A percentile compares a stretch with the other conserved stretches of the same genome.
These are phyloP conservation scores for Suhomyces sp. DNA, from an alignment of 805 yeast species.

Conservation along the genomic window DNA sequence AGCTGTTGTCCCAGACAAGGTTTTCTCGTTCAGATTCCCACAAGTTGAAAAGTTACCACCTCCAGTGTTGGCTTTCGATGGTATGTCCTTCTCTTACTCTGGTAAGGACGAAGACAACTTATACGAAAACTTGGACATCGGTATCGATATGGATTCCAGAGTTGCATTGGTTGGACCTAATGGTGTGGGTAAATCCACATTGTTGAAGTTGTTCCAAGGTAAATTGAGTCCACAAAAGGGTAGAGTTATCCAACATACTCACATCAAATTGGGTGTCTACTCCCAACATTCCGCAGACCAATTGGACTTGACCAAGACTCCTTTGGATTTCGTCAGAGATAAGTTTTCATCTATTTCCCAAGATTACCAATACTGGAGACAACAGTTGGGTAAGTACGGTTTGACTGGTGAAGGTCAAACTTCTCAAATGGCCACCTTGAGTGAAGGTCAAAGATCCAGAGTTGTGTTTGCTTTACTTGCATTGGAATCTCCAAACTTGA, in stretches of 20 bases:
- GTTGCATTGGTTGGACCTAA: conserved; percentile 97
- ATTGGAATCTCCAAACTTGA: conserved; percentile 90
- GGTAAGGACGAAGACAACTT: conserved; percentile 81
- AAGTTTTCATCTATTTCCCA: conserved; percentile 87
- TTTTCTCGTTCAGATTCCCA: conserved; percentile 91
- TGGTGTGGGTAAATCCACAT: conserved; percentile 98
- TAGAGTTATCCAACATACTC: conserved; percentile 95
- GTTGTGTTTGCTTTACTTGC: conserved; percentile 97
- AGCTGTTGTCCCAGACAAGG: conserved; percentile 90
- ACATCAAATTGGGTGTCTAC: conserved; percentile 96
- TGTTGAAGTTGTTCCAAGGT: conserved; percentile 96
- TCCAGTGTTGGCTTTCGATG: conserved; percentile 96
- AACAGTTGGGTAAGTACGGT: conserved; percentile 96
- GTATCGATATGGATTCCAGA: conserved; percentile 99
- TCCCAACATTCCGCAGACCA: conserved; percentile 99
- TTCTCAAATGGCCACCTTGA: conserved; percentile 95
- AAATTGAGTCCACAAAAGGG: conserved; percentile 85
- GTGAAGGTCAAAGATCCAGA: conserved; percentile 99
- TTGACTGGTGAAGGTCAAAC: conserved; percentile 99
- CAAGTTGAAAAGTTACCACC: conserved; percentile 97
- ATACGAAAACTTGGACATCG: conserved; percentile 88
- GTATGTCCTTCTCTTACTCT: conserved; percentile 88
- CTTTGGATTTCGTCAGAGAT: conserved; percentile 95
- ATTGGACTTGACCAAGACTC: conserved; percentile 90
- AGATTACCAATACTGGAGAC: conserved; percentile 98